phyloP scores from a whole-genome alignment of 352 stramenopile species.

The Globisporangium apiculatum region DNA sequence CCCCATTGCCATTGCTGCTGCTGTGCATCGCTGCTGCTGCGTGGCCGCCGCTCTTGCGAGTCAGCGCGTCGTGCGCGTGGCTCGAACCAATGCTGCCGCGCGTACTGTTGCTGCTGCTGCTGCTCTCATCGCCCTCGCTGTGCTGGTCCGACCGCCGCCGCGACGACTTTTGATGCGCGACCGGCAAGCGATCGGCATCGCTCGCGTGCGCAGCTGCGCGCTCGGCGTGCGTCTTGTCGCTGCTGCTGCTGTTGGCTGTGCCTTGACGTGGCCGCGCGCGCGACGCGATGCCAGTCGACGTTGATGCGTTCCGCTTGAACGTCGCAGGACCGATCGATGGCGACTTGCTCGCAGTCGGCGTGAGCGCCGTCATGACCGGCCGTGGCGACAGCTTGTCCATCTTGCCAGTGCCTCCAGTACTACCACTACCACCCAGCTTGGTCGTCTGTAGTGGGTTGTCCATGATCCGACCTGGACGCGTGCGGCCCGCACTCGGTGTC shows the following conservation, averaged over 20 bases:
- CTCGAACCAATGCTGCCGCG: conserved; percentile 12
- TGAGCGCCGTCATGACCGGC: conserved; percentile 15
- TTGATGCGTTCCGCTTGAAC: conserved; percentile 51
- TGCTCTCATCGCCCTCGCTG: conserved; percentile 4
- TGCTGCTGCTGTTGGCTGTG: conserved; percentile 12
- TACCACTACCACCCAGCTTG: conserved; percentile 13
- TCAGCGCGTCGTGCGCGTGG: conserved; percentile 10
- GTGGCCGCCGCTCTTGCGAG: neutral
- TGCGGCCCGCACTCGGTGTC: conserved; percentile 25
- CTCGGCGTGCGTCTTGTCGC: conserved; percentile 39
- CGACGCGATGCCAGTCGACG: conserved; percentile 19
- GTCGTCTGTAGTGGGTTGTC: conserved; percentile 35
- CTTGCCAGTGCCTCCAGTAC: conserved; percentile 8
- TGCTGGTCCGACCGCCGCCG: conserved; percentile 41
- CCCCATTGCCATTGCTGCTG: neutral
- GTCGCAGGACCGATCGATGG: conserved; percentile 8
- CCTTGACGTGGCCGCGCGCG: conserved; percentile 26
- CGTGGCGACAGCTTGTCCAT: conserved; percentile 43
- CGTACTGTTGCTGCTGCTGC: conserved; percentile 5
- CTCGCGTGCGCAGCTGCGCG: conserved; percentile 32
- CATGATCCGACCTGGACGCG: conserved; percentile 35
- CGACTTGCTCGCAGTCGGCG: conserved; percentile 17
- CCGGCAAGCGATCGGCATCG: conserved; percentile 35
- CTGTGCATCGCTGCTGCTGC: neutral
- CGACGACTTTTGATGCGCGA: conserved; percentile 37